phyloP scores from a whole-genome alignment of 1,139 yeast species.

The Yamadazyma aaseri region DNA sequence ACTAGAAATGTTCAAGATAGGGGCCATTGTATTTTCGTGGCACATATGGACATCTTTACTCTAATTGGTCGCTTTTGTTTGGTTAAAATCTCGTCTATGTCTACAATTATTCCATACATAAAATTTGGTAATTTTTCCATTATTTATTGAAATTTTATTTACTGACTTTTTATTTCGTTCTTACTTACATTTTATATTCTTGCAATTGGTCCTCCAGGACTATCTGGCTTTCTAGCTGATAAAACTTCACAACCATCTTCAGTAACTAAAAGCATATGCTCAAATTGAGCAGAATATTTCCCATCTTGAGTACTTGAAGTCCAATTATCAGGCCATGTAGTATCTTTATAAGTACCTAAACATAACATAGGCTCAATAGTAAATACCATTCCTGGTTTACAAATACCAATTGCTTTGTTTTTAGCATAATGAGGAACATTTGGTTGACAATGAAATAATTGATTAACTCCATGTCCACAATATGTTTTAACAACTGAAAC shows the following conservation, averaged over 20 bases:
- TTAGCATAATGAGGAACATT: constrained; percentile 92
- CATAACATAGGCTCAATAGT: constrained; percentile 98
- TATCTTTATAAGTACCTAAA: constrained; percentile 79
- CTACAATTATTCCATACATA: too few relatives aligned
- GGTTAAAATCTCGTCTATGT: too few relatives aligned
- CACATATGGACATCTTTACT: too few relatives aligned
- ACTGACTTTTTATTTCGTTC: not conserved
- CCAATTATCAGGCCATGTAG: constrained; percentile 98
- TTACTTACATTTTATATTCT: constrained; percentile 39
- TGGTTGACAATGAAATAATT: constrained; percentile 88
- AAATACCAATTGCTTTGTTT: constrained; percentile 90
- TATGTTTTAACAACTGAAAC: constrained; percentile 88
- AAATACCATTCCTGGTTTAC: constrained; percentile 95
- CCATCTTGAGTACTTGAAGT: constrained; percentile 91
- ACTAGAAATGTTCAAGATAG: too few relatives aligned
- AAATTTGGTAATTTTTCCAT: too few relatives aligned
- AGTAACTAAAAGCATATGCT: constrained; percentile 89
- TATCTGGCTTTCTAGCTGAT: constrained; percentile 71
- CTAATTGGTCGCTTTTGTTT: too few relatives aligned
- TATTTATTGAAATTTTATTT: too few relatives aligned
- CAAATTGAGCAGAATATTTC: constrained; percentile 86
- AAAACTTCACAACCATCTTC: constrained; percentile 92
- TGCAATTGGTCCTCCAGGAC: constrained; percentile 86
- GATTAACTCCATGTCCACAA: constrained; percentile 93
- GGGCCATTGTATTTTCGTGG: too few relatives aligned